Conservation (phyloP, 2,329 filamentous ascomycete species). For the Nothopassalora personata region DNA sequence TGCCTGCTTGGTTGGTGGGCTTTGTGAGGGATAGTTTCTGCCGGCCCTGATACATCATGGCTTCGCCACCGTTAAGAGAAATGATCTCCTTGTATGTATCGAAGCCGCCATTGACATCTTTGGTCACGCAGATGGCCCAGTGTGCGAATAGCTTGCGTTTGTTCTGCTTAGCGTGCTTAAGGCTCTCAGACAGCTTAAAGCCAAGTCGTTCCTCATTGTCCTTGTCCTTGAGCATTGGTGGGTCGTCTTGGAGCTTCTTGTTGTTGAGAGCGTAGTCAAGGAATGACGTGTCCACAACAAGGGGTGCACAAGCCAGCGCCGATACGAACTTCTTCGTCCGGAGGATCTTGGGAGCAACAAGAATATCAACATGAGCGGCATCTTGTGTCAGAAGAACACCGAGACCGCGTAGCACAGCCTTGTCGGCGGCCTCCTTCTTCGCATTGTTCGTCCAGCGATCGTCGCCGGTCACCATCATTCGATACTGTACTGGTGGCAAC, state of each 20-base stretch:
- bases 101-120: slow-evolving; percentile 70
- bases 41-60: slow-evolving; percentile 65
- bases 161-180: slow-evolving; percentile 68
- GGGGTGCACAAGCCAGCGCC: slow-evolving; percentile 74
- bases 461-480: slow-evolving; percentile 78
- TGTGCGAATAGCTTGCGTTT: slow-evolving; percentile 68
- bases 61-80: slow-evolving; percentile 80
- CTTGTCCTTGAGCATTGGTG: slow-evolving; percentile 60
- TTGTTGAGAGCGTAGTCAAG: slow-evolving; percentile 70
- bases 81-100: slow-evolving; percentile 84
- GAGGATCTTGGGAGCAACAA: slow-evolving; percentile 80
- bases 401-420: slow-evolving; percentile 74
- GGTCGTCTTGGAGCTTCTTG: slow-evolving; percentile 57
- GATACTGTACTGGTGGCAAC: slow-evolving; percentile 62
- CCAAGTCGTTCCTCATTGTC: slow-evolving; percentile 67
- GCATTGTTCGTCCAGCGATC: slow-evolving; percentile 70
- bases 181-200: slow-evolving; percentile 63
- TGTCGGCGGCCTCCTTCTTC: slow-evolving; percentile 72
- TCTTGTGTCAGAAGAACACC: slow-evolving; percentile 82
- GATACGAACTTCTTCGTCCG: slow-evolving; percentile 92
- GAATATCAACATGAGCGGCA: slow-evolving; percentile 69
- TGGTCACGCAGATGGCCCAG: slow-evolving; percentile 78
- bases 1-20: slow-evolving; percentile 52
- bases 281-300: slow-evolving; percentile 70
- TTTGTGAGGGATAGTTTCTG: slow-evolving; percentile 55